phyloP scores from a whole-genome alignment of 805 yeast genomes.

The Saccharomycopsis malanga region DNA sequence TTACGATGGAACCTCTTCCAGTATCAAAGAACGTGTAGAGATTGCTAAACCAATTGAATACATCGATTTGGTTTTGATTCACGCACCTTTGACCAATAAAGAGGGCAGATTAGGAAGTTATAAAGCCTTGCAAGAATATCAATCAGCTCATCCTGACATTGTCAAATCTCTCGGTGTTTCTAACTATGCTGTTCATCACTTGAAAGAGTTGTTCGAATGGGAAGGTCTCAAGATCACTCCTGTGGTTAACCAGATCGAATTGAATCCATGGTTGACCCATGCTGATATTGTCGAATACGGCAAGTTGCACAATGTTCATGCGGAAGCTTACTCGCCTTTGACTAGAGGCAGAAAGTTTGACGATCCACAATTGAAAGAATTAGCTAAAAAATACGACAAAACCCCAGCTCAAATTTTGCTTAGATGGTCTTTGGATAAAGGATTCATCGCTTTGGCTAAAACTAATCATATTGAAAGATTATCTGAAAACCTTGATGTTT shows the following conservation, averaged over 20 bases:
- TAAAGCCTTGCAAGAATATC: constrained; percentile 64
- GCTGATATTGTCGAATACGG: constrained; percentile 38
- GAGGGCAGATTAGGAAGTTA: constrained; percentile 50
- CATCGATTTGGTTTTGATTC: constrained; percentile 65
- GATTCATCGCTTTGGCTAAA: constrained; percentile 50
- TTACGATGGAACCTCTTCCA: background rate
- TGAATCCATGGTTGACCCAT: constrained; percentile 45
- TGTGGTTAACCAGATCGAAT: constrained; percentile 46
- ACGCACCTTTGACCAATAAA: constrained; percentile 47
- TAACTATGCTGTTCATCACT: constrained; percentile 54
- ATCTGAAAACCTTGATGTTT: constrained; percentile 35
- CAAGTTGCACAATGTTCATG: constrained; percentile 37
- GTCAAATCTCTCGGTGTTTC: constrained; percentile 72
- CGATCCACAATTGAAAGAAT: constrained; percentile 70
- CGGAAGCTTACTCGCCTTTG: constrained; percentile 62
- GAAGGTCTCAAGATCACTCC: constrained; percentile 45
- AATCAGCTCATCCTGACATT: constrained; percentile 41
- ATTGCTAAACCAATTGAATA: constrained; percentile 37
- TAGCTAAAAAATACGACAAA: constrained; percentile 90
- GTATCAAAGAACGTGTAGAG: constrained; percentile 1
- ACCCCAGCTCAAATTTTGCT: constrained; percentile 45
- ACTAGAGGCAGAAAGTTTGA: constrained; percentile 44
- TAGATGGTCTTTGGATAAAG: constrained; percentile 54
- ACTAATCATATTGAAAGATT: constrained; percentile 33
- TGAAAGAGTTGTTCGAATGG: constrained; percentile 55